phyloP scores from a whole-genome alignment of 345 rosid species.

The Angophora floribunda region DNA sequence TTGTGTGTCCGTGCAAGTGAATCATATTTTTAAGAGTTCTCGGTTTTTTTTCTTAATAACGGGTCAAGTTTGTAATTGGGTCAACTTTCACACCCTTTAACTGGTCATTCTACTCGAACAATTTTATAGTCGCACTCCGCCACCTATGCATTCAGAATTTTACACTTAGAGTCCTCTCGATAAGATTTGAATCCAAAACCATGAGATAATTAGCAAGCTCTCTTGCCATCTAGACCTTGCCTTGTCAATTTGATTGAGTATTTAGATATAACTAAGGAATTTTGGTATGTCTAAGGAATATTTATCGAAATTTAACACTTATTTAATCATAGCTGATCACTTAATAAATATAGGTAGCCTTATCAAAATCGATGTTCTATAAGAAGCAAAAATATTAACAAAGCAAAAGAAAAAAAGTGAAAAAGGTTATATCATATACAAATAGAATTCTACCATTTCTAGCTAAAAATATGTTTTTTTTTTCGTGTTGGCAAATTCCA shows the following conservation, averaged over 20 bases:
- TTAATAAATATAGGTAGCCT: not conserved
- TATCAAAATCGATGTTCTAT: not conserved
- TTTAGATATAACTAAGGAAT: not conserved
- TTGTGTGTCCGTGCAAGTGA: not conserved
- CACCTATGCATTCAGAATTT: not conserved
- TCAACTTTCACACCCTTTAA: not conserved
- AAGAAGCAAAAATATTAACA: not conserved
- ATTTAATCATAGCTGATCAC: not conserved
- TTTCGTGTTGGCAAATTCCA: not conserved
- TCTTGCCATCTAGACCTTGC: not conserved
- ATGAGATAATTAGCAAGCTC: not conserved
- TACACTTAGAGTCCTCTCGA: accelerated
- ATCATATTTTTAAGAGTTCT: not conserved
- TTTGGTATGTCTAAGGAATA: not conserved
- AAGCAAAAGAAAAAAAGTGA: not conserved
- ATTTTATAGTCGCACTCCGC: not conserved
- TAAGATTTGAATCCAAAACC: not conserved
- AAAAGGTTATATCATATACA: not conserved
- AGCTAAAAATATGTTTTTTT: not conserved
- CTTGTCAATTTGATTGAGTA: not conserved
- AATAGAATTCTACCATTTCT: not conserved
- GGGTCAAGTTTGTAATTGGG: accelerated
- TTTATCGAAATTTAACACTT: not conserved
- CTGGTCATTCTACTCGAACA: not conserved
- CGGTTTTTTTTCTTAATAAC: accelerated